Evolutionary conservation across 371 early-diverging fungal species (phyloP).

Genomic region (Apophysomyces elegans): DNA sequence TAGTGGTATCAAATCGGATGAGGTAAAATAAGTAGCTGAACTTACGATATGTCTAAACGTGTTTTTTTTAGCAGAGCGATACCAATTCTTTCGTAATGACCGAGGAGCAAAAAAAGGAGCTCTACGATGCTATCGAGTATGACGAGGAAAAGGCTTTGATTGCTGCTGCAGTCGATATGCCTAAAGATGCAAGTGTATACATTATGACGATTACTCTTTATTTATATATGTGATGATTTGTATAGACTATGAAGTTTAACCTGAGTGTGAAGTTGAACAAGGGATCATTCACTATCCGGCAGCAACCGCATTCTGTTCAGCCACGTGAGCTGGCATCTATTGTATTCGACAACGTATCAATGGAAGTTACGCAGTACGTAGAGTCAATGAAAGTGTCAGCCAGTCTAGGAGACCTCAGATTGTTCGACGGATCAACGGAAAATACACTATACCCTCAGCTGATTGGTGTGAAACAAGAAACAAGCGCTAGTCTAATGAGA

Average conservation of each 20-base stretch:
- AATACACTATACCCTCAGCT: constrained; percentile 82
- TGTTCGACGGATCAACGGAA: constrained; percentile 80
- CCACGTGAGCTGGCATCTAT: constrained; percentile 63
- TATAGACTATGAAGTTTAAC: constrained; percentile 65
- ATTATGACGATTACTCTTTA: not conserved
- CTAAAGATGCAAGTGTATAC: constrained; percentile 67
- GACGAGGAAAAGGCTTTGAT: constrained; percentile 78
- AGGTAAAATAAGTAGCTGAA: not conserved
- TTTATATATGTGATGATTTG: no score
- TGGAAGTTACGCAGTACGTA: constrained; percentile 62
- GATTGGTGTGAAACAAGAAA: constrained; percentile 78
- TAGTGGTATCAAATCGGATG: constrained; percentile 1
- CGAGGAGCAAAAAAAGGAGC: constrained; percentile 82
- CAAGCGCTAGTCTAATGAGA: constrained; percentile 16
- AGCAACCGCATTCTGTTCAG: constrained; percentile 63
- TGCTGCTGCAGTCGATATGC: constrained; percentile 69
- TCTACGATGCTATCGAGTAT: constrained; percentile 96
- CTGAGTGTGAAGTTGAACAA: constrained; percentile 75
- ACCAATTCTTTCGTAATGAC: constrained; percentile 53
- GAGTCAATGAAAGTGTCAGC: constrained; percentile 75
- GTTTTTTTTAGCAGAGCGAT: constrained; percentile 17
- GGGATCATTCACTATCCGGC: constrained; percentile 85
- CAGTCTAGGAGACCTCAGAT: constrained; percentile 76
- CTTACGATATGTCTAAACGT: not conserved
- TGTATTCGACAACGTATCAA: constrained; percentile 68